These are phyloP conservation scores for Aureobasidium zeae DNA, from an alignment of 2,329 filamentous ascomycete genomes.

Conservation along the genomic window DNA sequence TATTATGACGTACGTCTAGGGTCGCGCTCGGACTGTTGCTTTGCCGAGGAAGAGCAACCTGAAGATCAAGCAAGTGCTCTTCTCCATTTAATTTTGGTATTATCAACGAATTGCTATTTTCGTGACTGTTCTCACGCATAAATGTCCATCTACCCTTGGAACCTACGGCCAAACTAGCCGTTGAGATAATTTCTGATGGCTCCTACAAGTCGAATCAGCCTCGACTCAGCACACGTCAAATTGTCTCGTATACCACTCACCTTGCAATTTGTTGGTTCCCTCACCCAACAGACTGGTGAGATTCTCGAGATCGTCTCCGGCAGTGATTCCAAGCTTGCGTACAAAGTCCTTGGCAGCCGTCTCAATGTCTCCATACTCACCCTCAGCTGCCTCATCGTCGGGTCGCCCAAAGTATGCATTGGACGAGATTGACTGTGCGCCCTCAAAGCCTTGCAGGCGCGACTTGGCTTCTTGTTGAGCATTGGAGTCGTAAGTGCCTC, in stretches of 20 bases:
- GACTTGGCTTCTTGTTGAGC: slow-evolving; percentile 78
- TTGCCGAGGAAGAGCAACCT: no score
- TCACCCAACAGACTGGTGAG: slow-evolving; percentile 74
- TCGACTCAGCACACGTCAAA: neutral
- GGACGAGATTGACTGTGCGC: slow-evolving; percentile 82
- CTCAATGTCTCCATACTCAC: slow-evolving; percentile 78
- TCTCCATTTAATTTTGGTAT: no score
- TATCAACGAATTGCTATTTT: neutral
- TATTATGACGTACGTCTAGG: slow-evolving; percentile 2
- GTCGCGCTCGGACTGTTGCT: neutral
- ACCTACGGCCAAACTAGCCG: slow-evolving; percentile 17
- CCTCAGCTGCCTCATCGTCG: slow-evolving; percentile 58
- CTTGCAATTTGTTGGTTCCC: slow-evolving; percentile 74
- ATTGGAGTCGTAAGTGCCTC: slow-evolving; percentile 71
- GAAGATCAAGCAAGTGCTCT: no score
- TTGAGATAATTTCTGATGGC: slow-evolving; percentile 31
- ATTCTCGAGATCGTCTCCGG: slow-evolving; percentile 92
- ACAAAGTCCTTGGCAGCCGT: slow-evolving; percentile 93
- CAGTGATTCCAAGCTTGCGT: slow-evolving; percentile 87
- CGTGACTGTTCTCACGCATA: neutral
- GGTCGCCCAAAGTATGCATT: slow-evolving; percentile 96
- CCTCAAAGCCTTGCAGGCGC: slow-evolving; percentile 84
- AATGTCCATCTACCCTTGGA: neutral
- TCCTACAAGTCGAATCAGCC: neutral
- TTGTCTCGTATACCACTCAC: slow-evolving; percentile 27